Evolutionary conservation across 371 early-diverging fungal genomes (phyloP).

Genomic region (Syncephalastrum sp.): DNA sequence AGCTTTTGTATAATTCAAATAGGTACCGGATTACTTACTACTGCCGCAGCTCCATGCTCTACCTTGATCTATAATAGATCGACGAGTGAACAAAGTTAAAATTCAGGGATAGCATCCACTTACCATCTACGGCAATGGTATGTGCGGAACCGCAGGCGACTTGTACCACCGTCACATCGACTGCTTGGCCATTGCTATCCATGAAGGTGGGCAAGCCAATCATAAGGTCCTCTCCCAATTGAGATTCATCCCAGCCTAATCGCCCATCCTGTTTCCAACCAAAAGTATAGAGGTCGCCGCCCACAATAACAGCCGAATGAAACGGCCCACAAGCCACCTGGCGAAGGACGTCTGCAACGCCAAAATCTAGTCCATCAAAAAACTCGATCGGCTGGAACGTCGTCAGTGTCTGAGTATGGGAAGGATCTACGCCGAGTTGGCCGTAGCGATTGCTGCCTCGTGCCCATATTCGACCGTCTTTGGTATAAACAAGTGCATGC

Average conservation of each 20-base stretch:
- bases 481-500: constrained; percentile 27
- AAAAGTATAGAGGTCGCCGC: constrained; percentile 42
- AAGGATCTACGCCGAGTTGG: constrained; percentile 32
- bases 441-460: constrained; percentile 42
- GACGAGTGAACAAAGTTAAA: neutral
- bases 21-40: constrained; percentile 18
- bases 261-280: constrained; percentile 37
- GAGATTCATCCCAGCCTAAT: constrained; percentile 27
- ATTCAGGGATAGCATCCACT: neutral
- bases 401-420: constrained; percentile 8
- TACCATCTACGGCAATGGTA: constrained; percentile 44
- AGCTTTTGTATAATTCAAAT: neutral
- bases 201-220: constrained; percentile 20
- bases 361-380: constrained; percentile 28
- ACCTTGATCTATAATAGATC: constrained; percentile 22
- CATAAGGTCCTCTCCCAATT: constrained; percentile 14
- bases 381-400: constrained; percentile 22
- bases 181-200: constrained; percentile 13
- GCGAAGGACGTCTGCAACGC: neutral
- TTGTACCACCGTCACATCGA: constrained; percentile 22
- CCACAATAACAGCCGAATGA: constrained; percentile 36
- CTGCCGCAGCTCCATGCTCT: constrained; percentile 41
- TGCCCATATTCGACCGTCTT: constrained; percentile 24
- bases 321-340: constrained; percentile 29
- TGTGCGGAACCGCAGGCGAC: constrained; percentile 37